Evolutionary conservation across 768 basidiomycete genomes (phyloP), one percentile per base, ranked within the genome.

Genomic region (Chalciporus sphaerocephalus): DNA sequence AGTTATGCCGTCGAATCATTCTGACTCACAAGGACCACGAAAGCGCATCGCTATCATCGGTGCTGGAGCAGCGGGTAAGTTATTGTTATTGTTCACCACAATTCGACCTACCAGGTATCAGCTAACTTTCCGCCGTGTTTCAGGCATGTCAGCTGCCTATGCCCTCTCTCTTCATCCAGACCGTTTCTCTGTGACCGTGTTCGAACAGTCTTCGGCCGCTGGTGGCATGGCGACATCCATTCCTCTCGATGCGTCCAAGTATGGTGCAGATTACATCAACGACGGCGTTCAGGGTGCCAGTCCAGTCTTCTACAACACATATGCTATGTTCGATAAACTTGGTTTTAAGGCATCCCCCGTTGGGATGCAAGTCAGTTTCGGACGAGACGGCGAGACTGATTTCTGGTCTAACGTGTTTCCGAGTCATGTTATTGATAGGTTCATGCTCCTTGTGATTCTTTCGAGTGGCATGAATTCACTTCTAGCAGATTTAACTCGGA

Each of bases 151-250:
- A 2, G 62, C 62, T 16, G 69, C 67, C 0, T 65, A 66, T 41
- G 64, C 66, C 2, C 56, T 70, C 38, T 60, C 61, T 46, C 56
- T 42, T 13, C 66, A 66, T 41, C 60, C 64, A 0, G 62, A 65
- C 38, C 55, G 46, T 42, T 69, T 54, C 49, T 41, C 46, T 2
- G 65, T 69, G 27, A 65, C 59, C 13, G 57, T 69, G 15, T 64
- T 61, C 44, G 67, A 68, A 42, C 58, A 66, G 42, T 51, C 56
- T 44, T 32, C 38, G 22, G 33, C 33, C 20, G 45, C 60, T 0
- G 65, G 61, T 1, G 66, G 66, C 8, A 66, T 67, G 62, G 69
- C 67, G 8, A 69, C 64, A 21, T 68, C 65, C 21, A 54, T 67
- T 17, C 48, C 58, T 33, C 56, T 69, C 44, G 64, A 69, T 41